Conservation (phyloP, 2,329 filamentous ascomycete species). For the Fusarium xylarioides region DNA sequence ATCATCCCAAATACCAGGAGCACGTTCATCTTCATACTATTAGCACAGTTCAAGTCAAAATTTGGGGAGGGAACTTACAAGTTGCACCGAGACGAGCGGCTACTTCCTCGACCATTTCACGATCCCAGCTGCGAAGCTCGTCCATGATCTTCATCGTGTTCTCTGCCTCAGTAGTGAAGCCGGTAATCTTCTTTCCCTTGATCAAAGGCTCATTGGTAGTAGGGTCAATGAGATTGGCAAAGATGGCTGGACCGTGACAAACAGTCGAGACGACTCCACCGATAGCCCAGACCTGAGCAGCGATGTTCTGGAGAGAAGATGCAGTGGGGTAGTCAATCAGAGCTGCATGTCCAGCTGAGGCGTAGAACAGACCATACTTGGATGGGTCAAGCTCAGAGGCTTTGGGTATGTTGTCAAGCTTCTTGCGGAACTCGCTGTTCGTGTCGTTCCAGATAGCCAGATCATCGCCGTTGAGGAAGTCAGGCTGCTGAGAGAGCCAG, state of each 20-base stretch:
- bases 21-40: not conserved
- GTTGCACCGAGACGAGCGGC: constrained; percentile 8
- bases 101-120: constrained; percentile 5
- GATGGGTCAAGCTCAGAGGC: constrained; percentile 43
- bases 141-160: constrained; percentile 2
- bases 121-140: not conserved
- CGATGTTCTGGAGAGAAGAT: not conserved
- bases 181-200: constrained; percentile 7
- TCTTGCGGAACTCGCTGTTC: constrained; percentile 54
- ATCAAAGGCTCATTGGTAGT: constrained; percentile 10
- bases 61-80: not conserved
- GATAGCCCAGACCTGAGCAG: constrained; percentile 2
- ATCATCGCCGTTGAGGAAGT: constrained; percentile 19
- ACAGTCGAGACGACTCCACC: constrained; percentile 6
- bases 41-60: not conserved
- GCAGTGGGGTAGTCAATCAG: constrained; percentile 18
- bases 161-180: constrained; percentile 11
- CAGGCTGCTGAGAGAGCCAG: constrained; percentile 13
- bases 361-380: constrained; percentile 31
- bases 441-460: constrained; percentile 48
- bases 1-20: constrained; percentile 10
- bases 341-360: constrained; percentile 22
- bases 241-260: constrained; percentile 10
- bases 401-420: constrained; percentile 54
- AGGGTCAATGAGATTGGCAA: constrained; percentile 5